Base-by-base conservation (phyloP, 2,329 filamentous ascomycete species). In the Penicillium sp. region DNA sequence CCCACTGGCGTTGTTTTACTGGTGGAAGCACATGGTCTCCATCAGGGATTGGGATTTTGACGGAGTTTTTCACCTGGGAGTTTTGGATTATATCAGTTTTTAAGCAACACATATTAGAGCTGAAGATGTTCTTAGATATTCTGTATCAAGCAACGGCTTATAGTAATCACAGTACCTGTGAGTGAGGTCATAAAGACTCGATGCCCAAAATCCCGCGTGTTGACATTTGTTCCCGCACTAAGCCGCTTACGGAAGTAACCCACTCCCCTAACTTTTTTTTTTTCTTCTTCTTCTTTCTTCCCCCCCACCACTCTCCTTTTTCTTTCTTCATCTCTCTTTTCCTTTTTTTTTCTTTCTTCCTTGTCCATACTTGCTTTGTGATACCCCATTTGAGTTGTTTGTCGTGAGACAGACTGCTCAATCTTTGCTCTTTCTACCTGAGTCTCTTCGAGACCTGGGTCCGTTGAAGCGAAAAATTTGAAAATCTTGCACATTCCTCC, bases 361-460 rank as follows among this genome's bases (percentile, higher is more conserved):
- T 41, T 50, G 50, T 55, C 53, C 55, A 45, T 53, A 53, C n/a
- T 60, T 62, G 56, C 62, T 60, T 59, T 67, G 59, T 70, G 67
- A 69, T 69, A 70, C 67, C 67, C 68, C 58, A 14, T 54, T 43
- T 66, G 62, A 61, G 66, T 58, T 62, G 64, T 64, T 67, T 70
- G 67, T 67, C 56, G 58, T 48, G 48, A 45, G 62, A 60, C 67
- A 68, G 65, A 59, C 63, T 64, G 66, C 67, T 68, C 62, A 54
- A 59, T 64, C 47, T 36, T 40, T 55, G 54, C 62, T 59, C 58
- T 54, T 55, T 48, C 53, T 46, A 48, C 39, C 56, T 51, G 18
- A 40, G 41, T 53, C 50, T 53, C 50, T 48, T n/a, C 38, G 50
- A 56, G 53, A 54, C 55, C 58, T 51, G 47, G 54, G 54, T 22